phyloP scores from a whole-genome alignment of 176 grass and related monocot species.

The Eremochloa ophiuroides region DNA sequence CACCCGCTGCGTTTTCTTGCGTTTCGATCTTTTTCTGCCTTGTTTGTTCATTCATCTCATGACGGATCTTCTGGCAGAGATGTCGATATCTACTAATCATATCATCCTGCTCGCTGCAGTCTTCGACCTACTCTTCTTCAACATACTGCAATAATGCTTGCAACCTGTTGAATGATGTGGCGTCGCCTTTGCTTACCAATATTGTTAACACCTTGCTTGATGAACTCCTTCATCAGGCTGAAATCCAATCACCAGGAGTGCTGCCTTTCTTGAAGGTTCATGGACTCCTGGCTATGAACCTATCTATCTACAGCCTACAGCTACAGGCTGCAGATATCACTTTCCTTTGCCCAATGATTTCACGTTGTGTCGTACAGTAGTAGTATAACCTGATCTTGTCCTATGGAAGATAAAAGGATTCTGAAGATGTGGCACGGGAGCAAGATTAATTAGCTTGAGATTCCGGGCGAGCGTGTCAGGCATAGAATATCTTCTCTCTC shows the following conservation, averaged over 20 bases:
- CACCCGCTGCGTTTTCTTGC: background rate
- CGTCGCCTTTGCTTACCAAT: background rate
- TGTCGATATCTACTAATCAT: background rate
- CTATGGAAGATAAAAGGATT: slow-evolving; percentile 9
- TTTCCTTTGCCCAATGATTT: background rate
- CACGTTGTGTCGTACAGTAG: background rate
- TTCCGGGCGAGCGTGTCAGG: background rate
- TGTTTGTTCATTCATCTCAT: background rate
- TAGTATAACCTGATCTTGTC: slow-evolving; percentile 7
- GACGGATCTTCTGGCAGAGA: background rate
- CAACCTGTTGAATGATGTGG: background rate
- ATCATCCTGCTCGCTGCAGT: background rate
- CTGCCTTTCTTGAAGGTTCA: background rate
- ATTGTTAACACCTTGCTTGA: slow-evolving; percentile 3
- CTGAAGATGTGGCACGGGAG: background rate
- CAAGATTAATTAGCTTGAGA: background rate
- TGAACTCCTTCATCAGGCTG: background rate
- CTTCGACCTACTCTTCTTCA: background rate
- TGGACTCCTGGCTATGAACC: too few relatives aligned
- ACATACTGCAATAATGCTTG: too few relatives aligned
- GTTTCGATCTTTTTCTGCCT: background rate
- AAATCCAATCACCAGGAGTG: background rate
- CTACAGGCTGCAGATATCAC: background rate
- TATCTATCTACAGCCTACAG: background rate
- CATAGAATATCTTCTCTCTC: background rate